phyloP scores from a whole-genome alignment of 2,329 filamentous ascomycete genomes.

The Exophiala viscosa region DNA sequence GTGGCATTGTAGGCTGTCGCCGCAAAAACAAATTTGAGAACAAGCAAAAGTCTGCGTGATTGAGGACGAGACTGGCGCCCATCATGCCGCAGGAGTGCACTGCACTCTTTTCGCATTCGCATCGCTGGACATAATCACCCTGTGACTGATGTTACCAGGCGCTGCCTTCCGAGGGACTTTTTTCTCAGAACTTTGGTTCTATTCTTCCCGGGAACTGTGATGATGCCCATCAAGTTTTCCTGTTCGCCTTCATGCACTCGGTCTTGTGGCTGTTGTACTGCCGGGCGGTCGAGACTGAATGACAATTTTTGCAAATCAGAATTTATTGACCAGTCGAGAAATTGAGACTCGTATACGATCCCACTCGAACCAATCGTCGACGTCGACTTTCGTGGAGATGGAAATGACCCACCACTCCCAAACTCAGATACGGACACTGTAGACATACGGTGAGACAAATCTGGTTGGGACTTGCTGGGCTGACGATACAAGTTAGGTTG shows the following conservation, averaged over 20 bases:
- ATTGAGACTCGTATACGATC: constrained; percentile 18
- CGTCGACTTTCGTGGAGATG: constrained; percentile 2
- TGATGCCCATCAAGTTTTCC: constrained; percentile 16
- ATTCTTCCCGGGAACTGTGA: constrained; percentile 21
- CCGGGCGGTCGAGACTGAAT: background rate
- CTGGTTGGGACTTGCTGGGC: constrained; percentile 7
- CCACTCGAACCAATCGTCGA: constrained; percentile 13
- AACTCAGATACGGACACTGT: background rate
- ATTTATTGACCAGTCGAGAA: constrained; percentile 17
- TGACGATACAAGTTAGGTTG: constrained; percentile 12
- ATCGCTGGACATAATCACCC: background rate
- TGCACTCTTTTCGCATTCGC: background rate
- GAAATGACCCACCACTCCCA: background rate
- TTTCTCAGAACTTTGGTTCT: constrained; percentile 18
- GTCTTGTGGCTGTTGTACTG: background rate
- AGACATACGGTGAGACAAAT: constrained; percentile 8
- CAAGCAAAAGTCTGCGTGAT: too few species aligned
- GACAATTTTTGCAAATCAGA: constrained; percentile 6
- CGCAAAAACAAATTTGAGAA: too few species aligned
- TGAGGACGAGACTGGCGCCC: too few species aligned
- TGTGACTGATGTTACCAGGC: background rate
- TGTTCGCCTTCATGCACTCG: background rate
- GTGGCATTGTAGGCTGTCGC: too few species aligned
- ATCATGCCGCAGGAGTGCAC: background rate
- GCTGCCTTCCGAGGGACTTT: constrained; percentile 13